A percentile compares a stretch with the other conserved stretches of the same genome.
Evolutionary conservation across 2,329 filamentous ascomycete species (phyloP).

Genomic region (Xylariaceae sp.): DNA sequence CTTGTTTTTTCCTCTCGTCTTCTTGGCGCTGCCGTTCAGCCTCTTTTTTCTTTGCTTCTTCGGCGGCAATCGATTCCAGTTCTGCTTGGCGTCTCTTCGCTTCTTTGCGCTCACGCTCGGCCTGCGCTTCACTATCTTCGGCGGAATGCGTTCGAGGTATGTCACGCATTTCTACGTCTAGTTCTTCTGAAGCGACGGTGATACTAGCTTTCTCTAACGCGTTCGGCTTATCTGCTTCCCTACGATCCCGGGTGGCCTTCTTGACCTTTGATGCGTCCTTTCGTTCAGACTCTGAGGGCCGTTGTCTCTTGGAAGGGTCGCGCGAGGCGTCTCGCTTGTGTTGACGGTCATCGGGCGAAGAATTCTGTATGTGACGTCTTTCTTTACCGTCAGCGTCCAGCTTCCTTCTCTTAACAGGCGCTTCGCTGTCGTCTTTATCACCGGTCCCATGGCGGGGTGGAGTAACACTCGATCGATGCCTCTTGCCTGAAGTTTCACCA

Average conservation of each 20-base stretch:
- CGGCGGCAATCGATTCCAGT: conserved; percentile 29
- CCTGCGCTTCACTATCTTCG: conserved; percentile 35
- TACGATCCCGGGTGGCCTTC: conserved; percentile 45
- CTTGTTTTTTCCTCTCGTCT: conserved; percentile 31
- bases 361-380: conserved; percentile 46
- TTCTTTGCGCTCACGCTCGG: conserved; percentile 43
- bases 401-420: conserved; percentile 58
- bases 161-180: conserved; percentile 60
- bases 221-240: conserved; percentile 45
- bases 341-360: conserved; percentile 50
- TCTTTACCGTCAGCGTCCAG: conserved; percentile 59
- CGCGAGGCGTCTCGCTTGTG: conserved; percentile 47
- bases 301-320: conserved; percentile 42
- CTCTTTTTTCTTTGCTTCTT: conserved; percentile 36
- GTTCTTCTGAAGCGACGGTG: conserved; percentile 61
- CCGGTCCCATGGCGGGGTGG: conserved; percentile 56
- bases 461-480: conserved; percentile 61
- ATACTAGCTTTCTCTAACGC: conserved; percentile 52
- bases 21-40: conserved; percentile 34
- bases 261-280: conserved; percentile 42
- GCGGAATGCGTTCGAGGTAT: conserved; percentile 36
- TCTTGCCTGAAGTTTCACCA: conserved; percentile 57
- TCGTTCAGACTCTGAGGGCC: conserved; percentile 42
- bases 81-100: conserved; percentile 41
- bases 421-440: conserved; percentile 57